Evolutionary conservation across 2,329 filamentous ascomycete genomes (phyloP), one percentile per base, ranked within the genome.

Genomic region (Talaromyces sp.): DNA sequence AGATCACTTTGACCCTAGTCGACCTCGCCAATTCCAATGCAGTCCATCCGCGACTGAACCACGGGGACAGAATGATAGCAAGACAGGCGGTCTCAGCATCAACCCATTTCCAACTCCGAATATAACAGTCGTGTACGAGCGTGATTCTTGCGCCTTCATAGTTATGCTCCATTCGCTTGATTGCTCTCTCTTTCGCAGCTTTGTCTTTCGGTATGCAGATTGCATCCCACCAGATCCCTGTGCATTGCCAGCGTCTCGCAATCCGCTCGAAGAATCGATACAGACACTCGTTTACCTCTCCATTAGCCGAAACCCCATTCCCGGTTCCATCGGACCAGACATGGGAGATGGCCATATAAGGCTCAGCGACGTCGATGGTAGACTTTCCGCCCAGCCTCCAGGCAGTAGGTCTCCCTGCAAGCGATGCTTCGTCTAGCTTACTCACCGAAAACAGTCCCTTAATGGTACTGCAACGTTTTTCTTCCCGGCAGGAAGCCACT

Each of bases 141-240:
- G 62, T 63, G 17, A 59, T 51, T 11, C 28, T 21, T 11, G 63
- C 58, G 15, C 51, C 35, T 13, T 45, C 57, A 41, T 68, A 67
- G 58, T 67, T 70, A 28, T 61, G 59, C 35, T 71, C 65, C 63
- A 72, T 70, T 10, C 56, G 58, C 19, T 60, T 60, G 1, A 64
- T 63, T 0, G 66, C 65, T 21, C 53, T 57, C 2, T 17, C 56
- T 15, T 62, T 61, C 13, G 59, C 56, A 3, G 43, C 31, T 7
- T 59, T 56, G 9, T 63, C 62, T 11, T 37, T 57, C 2, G 68
- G 66, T 21, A 69, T 63, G 8, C 59, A 69, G 9, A 70, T 62
- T 8, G 66, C 63, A 53, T 70, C 67, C 69, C 68, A 70, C 69
- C 66, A 71, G n/a, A 70, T 63, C 8, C 66, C 66, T 19, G 62